Evolutionary conservation across 2,329 filamentous ascomycete species (phyloP).

Genomic region (Thelonectria rubi): DNA sequence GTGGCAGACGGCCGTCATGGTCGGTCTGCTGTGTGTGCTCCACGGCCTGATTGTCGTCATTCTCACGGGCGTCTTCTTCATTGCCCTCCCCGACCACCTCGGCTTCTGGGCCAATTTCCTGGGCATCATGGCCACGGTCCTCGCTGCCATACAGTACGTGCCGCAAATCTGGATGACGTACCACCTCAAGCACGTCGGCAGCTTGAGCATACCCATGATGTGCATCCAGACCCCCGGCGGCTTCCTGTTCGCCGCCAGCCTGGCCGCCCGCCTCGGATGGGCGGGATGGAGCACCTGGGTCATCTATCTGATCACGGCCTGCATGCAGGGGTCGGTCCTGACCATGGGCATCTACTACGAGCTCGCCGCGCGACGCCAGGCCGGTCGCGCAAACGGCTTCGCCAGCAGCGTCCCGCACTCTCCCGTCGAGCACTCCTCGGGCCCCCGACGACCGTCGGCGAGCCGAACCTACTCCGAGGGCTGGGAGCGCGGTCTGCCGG

Average conservation of each 20-base stretch:
- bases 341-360: conserved; percentile 84
- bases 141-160: conserved; percentile 90
- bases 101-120: conserved; percentile 85
- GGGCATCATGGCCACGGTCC: conserved; percentile 78
- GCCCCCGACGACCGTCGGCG: conserved; percentile 49
- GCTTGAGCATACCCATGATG: conserved; percentile 97
- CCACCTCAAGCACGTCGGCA: conserved; percentile 83
- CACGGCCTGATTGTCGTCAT: conserved; percentile 78
- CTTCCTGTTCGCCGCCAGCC: conserved; percentile 85
- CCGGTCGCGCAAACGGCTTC: conserved; percentile 35
- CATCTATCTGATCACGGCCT: conserved; percentile 86
- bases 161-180: conserved; percentile 96
- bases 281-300: conserved; percentile 97
- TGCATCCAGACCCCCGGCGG: conserved; percentile 95
- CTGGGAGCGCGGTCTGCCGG: conserved; percentile 60
- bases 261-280: conserved; percentile 80
- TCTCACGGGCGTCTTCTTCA: conserved; percentile 73
- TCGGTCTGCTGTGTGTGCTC: conserved; percentile 76
- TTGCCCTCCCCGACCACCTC: conserved; percentile 70
- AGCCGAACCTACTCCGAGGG: conserved; percentile 59
- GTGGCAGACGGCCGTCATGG: conserved; percentile 81
- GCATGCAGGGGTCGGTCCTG: conserved; percentile 83
- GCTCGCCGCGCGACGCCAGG: conserved; percentile 54
- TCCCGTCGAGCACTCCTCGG: conserved; percentile 39
- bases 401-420: conserved; percentile 42